Evolutionary conservation across 306 rosid genomes (phyloP), one percentile per base, ranked within the genome.

Genomic region (Cicer yamashitae): DNA sequence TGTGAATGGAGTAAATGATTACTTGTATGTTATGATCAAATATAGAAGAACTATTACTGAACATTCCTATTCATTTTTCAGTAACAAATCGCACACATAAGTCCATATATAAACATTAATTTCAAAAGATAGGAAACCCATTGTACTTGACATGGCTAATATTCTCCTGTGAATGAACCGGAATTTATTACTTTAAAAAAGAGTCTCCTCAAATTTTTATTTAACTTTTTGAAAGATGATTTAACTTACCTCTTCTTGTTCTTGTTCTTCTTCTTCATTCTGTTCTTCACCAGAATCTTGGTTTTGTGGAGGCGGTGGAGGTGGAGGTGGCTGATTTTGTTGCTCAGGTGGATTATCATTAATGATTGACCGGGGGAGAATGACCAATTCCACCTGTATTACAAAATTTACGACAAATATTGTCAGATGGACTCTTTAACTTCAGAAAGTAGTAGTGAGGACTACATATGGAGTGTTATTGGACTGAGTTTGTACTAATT

Each of bases 251-350:
- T 91, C 97, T 82, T 60, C 96, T 81, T 30, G 34, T 30, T 89
- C 71, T 50, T 93, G 88, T 71, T 94, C 85, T 74, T 94, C 96
- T 77, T 94, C 94, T 77, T 91, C 93, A 71, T 91, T 85, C 66
- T 94, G 79, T 84, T 94, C 97, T 71, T 94, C 91, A 6, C 77
- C 85, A n/a, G 96, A 84, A 58, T 94, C 96, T 84, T 91, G 93
- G 83, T 94, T 91, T 88, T 94, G 93, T 38, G 97, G 97, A 85
- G 98, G 96, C 5, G 98, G 94, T 4, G 98, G 98, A 47, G 97
- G 97, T 3, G 98, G 98, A 67, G 98, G 96, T 56, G 76, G 97
- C 84, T 94, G 98, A 86, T 94, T 86, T 87, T 94, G 88, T 82
- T 91, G 97, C 71, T 90, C 96, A 53, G 97, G 91, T 60, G 98